Percentiles rank a stretch among this genome's conserved stretches.
Conservation (phyloP, 306 rosid species). For the Dalbergia oliveri region DNA sequence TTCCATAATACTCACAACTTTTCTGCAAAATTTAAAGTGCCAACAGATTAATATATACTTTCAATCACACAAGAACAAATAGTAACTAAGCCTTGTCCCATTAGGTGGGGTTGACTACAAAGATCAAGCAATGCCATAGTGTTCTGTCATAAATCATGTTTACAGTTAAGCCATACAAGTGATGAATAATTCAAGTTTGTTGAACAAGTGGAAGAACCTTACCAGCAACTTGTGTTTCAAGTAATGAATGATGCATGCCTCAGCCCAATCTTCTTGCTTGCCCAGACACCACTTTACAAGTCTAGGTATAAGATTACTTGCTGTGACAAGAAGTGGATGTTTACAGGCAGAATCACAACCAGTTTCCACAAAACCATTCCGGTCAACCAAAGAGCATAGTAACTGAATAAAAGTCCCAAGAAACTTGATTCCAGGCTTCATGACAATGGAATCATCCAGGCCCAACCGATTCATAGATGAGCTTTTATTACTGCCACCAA, state of each 20-base stretch:
- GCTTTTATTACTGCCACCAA: constrained; percentile 39
- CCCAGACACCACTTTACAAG: constrained; percentile 68
- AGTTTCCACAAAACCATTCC: constrained; percentile 55
- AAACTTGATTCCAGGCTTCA: constrained; percentile 57
- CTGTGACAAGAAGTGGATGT: constrained; percentile 56
- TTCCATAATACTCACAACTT: constrained; percentile 2
- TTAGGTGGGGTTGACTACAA: no score
- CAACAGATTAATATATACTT: constrained; percentile 20
- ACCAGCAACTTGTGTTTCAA: constrained; percentile 91
- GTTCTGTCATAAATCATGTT: no score
- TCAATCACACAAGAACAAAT: constrained; percentile 14
- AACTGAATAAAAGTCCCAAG: constrained; percentile 81
- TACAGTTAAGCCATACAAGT: background rate
- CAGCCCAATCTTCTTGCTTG: constrained; percentile 53
- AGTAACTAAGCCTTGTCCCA: no score
- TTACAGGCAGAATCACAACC: constrained; percentile 49
- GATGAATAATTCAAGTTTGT: constrained; percentile 25
- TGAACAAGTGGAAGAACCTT: constrained; percentile 47
- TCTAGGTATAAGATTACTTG: constrained; percentile 67
- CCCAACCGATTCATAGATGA: constrained; percentile 37
- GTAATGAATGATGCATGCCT: constrained; percentile 64
- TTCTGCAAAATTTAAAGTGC: constrained; percentile 31
- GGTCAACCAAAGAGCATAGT: constrained; percentile 80
- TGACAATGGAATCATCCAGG: constrained; percentile 28
- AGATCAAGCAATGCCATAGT: no score